These are phyloP conservation scores for Excoecaria agallocha DNA, from an alignment of 345 rosid species.

Conservation along the genomic window DNA sequence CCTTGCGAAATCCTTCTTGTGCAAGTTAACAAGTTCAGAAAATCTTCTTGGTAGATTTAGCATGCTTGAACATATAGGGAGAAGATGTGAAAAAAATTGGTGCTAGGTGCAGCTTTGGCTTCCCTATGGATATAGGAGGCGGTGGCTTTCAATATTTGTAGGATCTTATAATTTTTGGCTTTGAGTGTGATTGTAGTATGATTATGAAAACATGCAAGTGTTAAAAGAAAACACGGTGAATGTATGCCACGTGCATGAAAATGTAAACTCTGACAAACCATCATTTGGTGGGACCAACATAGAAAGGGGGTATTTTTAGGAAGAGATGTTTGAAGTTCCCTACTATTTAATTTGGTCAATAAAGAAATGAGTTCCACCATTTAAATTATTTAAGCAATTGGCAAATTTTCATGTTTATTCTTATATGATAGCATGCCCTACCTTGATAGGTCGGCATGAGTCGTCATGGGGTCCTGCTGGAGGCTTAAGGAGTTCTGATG, in stretches of 20 bases:
- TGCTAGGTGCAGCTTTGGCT: background rate
- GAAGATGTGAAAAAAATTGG: background rate
- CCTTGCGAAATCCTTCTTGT: background rate
- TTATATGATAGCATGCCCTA: constrained; percentile 25
- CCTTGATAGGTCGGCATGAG: constrained; percentile 49
- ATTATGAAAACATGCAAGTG: background rate
- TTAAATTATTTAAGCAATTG: background rate
- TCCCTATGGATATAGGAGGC: background rate
- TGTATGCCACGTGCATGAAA: background rate
- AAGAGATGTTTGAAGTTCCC: background rate
- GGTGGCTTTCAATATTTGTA: background rate
- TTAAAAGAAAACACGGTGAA: background rate
- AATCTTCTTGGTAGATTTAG: background rate
- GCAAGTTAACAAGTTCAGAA: background rate
- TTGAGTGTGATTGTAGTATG: background rate
- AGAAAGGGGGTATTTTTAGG: background rate
- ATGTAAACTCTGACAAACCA: background rate
- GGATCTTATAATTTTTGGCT: background rate
- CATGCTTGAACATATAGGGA: background rate
- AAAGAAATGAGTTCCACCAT: background rate
- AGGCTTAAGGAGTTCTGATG: constrained; percentile 68
- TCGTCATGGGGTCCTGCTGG: constrained; percentile 57
- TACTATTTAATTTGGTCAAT: background rate
- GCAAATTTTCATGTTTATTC: constrained; percentile 14
- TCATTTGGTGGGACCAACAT: background rate